phyloP scores from a whole-genome alignment of 2,329 filamentous ascomycete genomes.

The Cordyceps militaris region DNA sequence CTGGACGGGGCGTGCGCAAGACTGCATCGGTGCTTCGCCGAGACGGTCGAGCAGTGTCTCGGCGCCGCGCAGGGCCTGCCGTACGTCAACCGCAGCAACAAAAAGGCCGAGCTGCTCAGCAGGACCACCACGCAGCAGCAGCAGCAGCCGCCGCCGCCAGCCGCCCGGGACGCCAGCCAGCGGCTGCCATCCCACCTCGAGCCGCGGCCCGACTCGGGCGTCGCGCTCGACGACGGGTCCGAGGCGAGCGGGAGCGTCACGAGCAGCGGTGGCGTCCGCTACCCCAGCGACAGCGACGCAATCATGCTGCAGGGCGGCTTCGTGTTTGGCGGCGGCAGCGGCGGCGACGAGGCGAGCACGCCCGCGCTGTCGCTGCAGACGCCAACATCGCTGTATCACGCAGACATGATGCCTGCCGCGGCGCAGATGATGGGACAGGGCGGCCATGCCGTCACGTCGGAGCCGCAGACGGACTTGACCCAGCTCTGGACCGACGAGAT shows the following conservation, averaged over 20 bases:
- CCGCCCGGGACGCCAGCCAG: slow-evolving; percentile 11
- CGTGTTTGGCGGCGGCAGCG: neutral
- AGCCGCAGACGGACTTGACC: neutral
- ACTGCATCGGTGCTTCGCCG: slow-evolving; percentile 35
- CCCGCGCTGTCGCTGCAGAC: neutral
- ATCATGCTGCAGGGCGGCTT: neutral
- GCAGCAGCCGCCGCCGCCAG: slow-evolving; percentile 5
- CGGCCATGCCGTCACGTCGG: neutral
- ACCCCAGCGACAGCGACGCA: neutral
- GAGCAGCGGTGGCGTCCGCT: neutral
- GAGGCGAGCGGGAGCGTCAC: slow-evolving; percentile 27
- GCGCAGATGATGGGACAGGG: neutral
- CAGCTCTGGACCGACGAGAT: slow-evolving; percentile 1
- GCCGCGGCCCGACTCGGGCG: slow-evolving; percentile 32
- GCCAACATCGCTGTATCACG: neutral
- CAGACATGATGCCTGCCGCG: neutral
- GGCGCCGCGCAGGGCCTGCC: slow-evolving; percentile 29
- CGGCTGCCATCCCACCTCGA: slow-evolving; percentile 20
- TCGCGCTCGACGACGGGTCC: slow-evolving; percentile 32
- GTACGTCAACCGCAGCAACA: slow-evolving; percentile 35
- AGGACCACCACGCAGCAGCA: neutral
- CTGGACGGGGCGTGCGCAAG: slow-evolving; percentile 33
- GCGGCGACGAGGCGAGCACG: too few relatives aligned
- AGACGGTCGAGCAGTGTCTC: slow-evolving; percentile 32
- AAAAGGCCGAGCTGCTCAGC: slow-evolving; percentile 26